Evolutionary conservation across 352 stramenopile species (phyloP).

Genomic region (Globisporangium cystogenes): DNA sequence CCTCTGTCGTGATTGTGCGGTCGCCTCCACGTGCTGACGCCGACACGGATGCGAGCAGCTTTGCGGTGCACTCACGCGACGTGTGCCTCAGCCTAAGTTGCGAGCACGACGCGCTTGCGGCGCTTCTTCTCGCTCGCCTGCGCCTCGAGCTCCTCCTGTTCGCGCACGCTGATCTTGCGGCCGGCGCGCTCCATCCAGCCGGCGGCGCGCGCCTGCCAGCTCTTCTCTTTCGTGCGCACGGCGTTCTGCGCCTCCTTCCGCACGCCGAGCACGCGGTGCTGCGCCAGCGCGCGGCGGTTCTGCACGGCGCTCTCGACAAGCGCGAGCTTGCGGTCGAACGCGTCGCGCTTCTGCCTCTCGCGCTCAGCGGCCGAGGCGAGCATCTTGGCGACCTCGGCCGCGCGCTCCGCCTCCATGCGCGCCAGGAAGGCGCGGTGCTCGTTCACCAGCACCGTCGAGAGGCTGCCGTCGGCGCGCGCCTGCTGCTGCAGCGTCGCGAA

Average conservation of each 20-base stretch:
- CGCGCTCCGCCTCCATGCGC: slow-evolving; percentile 76
- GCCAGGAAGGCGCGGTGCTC: slow-evolving; percentile 80
- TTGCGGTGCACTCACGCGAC: no score
- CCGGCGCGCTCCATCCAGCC: slow-evolving; percentile 85
- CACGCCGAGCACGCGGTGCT: slow-evolving; percentile 69
- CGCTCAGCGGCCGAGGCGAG: slow-evolving; percentile 32
- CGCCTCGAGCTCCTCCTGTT: slow-evolving; percentile 84
- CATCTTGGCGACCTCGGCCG: slow-evolving; percentile 51
- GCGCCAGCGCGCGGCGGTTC: slow-evolving; percentile 59
- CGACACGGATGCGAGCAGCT: no score
- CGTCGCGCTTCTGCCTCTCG: slow-evolving; percentile 60
- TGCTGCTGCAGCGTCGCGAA: slow-evolving; percentile 63
- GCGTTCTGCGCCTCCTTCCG: slow-evolving; percentile 74
- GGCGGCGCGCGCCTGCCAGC: slow-evolving; percentile 72
- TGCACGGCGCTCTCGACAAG: slow-evolving; percentile 67
- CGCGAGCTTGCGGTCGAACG: slow-evolving; percentile 74
- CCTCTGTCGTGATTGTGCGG: no score
- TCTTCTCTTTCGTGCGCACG: slow-evolving; percentile 63
- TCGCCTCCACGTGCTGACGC: no score
- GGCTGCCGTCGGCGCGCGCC: slow-evolving; percentile 53
- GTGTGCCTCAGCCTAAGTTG: no score
- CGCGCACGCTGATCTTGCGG: slow-evolving; percentile 88
- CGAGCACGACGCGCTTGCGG: slow-evolving; percentile 57
- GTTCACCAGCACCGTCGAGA: slow-evolving; percentile 59
- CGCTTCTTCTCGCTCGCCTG: slow-evolving; percentile 68